Conservation (phyloP, 306 rosid genomes). For the Citrullus mucosospermus region DNA sequence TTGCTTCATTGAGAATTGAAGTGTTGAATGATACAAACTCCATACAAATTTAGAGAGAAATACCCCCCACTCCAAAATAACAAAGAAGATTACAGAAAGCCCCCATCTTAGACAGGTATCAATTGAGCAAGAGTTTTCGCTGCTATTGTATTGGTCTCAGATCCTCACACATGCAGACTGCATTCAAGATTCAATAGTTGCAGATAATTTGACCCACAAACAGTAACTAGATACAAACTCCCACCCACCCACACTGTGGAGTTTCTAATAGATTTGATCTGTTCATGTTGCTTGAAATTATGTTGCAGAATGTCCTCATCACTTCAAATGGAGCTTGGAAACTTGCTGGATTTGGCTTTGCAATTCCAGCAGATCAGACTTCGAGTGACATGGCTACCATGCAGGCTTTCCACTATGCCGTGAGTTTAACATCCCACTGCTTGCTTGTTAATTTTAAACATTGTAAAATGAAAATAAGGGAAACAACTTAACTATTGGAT, state of each 20-base stretch:
- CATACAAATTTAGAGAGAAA: neutral
- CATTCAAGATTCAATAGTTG: neutral
- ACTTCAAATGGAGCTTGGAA: slow-evolving; percentile 99
- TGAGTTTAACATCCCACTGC: slow-evolving; percentile 32
- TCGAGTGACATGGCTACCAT: slow-evolving; percentile 42
- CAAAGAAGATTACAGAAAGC: neutral
- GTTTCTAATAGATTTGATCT: neutral
- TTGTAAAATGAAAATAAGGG: neutral
- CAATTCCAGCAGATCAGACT: slow-evolving; percentile 51
- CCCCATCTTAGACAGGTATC: neutral
- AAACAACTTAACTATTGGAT: neutral
- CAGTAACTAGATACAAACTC: neutral
- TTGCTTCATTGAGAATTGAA: neutral
- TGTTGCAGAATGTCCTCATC: slow-evolving; percentile 77
- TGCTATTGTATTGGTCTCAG: neutral
- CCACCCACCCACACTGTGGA: neutral
- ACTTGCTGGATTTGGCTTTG: slow-evolving; percentile 93
- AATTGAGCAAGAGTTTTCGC: neutral
- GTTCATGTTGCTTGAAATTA: slow-evolving; percentile 3
- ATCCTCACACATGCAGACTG: neutral
- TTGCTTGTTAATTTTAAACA: neutral
- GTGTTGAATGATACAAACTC: neutral
- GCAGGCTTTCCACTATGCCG: slow-evolving; percentile 82
- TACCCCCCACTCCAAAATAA: neutral
- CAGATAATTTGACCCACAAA: neutral